Conservation (phyloP, 2,329 filamentous ascomycete species). For the Penicillium nordicum region DNA sequence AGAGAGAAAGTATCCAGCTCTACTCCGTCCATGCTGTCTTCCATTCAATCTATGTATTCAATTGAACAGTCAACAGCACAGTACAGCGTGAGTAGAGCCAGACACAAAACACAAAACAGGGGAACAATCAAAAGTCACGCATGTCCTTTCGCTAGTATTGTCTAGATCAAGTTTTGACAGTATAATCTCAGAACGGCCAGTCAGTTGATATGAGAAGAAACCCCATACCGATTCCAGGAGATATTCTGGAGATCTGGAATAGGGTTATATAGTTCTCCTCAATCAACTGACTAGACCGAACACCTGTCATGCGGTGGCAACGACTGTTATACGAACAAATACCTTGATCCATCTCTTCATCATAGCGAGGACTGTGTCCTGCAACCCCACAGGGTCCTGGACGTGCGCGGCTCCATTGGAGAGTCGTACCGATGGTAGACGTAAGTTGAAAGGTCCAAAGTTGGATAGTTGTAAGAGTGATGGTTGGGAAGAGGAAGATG, state of each 20-base stretch:
- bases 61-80: slow-evolving; percentile 4
- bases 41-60: background rate
- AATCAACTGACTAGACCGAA: slow-evolving; percentile 26
- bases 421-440: slow-evolving; percentile 30
- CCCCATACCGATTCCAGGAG: background rate
- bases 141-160: slow-evolving; percentile 87
- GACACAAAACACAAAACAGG: slow-evolving; percentile 24
- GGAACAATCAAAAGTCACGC: slow-evolving; percentile 60
- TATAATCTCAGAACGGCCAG: slow-evolving; percentile 67
- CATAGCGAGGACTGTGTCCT: slow-evolving; percentile 21
- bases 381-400: slow-evolving; percentile 5
- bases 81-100: slow-evolving; percentile 1
- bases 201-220: slow-evolving; percentile 26
- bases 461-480: background rate
- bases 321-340: slow-evolving; percentile 42
- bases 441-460: background rate
- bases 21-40: background rate
- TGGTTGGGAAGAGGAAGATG: slow-evolving; percentile 1
- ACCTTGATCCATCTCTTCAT: slow-evolving; percentile 43
- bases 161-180: slow-evolving; percentile 81
- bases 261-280: background rate
- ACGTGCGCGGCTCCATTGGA: slow-evolving; percentile 31
- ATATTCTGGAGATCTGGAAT: background rate
- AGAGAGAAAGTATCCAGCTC: slow-evolving; percentile 16
- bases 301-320: slow-evolving; percentile 45